Base-by-base conservation (phyloP, 352 stramenopile species). In the Globisporangium radiosum region DNA sequence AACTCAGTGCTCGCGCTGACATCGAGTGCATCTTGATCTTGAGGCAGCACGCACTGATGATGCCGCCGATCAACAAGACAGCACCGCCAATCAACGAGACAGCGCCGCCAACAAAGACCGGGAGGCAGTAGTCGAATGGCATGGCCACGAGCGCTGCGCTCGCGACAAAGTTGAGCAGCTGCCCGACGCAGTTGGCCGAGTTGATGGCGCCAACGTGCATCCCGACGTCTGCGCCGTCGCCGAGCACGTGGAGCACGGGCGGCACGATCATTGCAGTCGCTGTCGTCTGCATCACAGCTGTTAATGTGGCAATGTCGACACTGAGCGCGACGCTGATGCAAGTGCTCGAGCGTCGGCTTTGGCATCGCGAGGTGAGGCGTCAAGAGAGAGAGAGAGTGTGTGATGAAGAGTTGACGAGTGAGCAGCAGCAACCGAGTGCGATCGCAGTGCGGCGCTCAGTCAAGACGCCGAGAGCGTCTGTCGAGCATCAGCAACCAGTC, bases 21-120 rank as follows among this genome's bases (percentile, higher is more conserved):
- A 94, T 83, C 36, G 79, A 89, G 66, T 84, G 64, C 81, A 92
- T 90, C 54, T 91, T 73, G 63, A 94, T 81, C 10, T 61, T 67
- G 64, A 92, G 78, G 38, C 75, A 85, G 47, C 62, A 57, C 0
- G 86, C n/a, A 25, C 71, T 82, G 47, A 92, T 65, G 49, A 93
- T 33, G 25, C n/a, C 73, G 0, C 66, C 83, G 1, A 90, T 4
- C n/a, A 83, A 70, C 13, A 76, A 92, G 40, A 91, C 45, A 11
- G 39, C 54, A 19, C n/a, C 73, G 0, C 66, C 83, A 2, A 90
- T 4, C n/a, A 83, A 70, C 13, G 78, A 92, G 40, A 91, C 45
- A 11, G 39, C 54, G 2, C 62, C 47, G n/a, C 68, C 68, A 7
- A 75, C 44, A 19, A 75, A 64, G 37, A 75, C 60, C 8, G 68